Conservation (phyloP, 768 basidiomycete species). For the Lentinus brumalis region DNA sequence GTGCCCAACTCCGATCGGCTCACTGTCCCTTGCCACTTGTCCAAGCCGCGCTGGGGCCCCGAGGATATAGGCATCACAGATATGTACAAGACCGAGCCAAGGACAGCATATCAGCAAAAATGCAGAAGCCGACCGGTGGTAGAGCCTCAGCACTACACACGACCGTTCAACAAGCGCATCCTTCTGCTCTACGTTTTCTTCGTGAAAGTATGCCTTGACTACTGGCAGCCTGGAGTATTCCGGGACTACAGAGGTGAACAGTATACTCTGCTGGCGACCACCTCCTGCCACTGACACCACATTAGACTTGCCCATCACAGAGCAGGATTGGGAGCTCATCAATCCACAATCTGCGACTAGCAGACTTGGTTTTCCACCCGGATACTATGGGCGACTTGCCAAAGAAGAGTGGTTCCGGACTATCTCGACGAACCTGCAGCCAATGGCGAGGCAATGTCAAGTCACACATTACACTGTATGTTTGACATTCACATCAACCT, state of each 20-base stretch:
- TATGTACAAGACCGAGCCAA: slow-evolving; percentile 23
- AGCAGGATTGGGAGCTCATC: slow-evolving; percentile 55
- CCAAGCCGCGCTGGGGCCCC: slow-evolving; percentile 37
- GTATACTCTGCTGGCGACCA: background rate
- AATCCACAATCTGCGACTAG: slow-evolving; percentile 64
- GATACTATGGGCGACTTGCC: slow-evolving; percentile 63
- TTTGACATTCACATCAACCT: background rate
- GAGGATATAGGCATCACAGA: slow-evolving; percentile 16
- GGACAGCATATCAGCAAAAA: slow-evolving; percentile 42
- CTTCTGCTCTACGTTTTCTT: no score
- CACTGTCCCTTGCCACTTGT: slow-evolving; percentile 42
- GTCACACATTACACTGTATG: slow-evolving; percentile 64
- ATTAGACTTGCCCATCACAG: background rate
- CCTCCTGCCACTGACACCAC: background rate
- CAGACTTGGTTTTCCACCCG: slow-evolving; percentile 48
- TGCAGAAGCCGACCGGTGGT: slow-evolving; percentile 47
- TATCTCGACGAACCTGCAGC: slow-evolving; percentile 77
- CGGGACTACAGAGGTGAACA: slow-evolving; percentile 64
- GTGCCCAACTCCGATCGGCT: background rate
- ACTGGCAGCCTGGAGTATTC: slow-evolving; percentile 39
- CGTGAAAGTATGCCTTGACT: no score
- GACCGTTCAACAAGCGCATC: slow-evolving; percentile 38
- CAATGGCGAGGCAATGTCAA: slow-evolving; percentile 74
- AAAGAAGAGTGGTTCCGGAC: slow-evolving; percentile 62
- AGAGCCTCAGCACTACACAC: slow-evolving; percentile 72